Conservation (phyloP, 768 basidiomycete genomes). For the Lactarius trivialis region DNA sequence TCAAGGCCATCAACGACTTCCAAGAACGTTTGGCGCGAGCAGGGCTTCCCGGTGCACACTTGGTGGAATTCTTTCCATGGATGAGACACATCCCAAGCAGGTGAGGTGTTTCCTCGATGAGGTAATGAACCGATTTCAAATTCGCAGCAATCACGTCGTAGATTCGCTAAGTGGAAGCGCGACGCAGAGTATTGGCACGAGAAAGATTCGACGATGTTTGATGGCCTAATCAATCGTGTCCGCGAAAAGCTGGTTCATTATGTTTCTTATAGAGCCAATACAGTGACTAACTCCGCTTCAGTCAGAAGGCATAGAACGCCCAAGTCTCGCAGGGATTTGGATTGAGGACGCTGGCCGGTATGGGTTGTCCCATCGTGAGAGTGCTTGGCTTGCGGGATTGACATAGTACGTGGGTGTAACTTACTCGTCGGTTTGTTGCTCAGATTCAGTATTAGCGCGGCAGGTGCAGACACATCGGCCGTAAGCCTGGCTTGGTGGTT, state of each 20-base stretch:
- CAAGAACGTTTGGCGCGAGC: background rate
- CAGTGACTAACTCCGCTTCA: too few species aligned
- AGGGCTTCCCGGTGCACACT: too few species aligned
- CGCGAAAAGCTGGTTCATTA: background rate
- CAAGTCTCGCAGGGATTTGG: background rate
- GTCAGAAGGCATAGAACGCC: background rate
- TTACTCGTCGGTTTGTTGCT: background rate
- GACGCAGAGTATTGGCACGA: too few species aligned
- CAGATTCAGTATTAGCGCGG: background rate
- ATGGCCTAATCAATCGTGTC: background rate
- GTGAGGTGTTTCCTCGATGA: too few species aligned
- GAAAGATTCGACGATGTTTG: too few species aligned
- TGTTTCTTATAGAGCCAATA: background rate
- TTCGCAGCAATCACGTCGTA: too few species aligned
- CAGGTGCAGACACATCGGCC: background rate
- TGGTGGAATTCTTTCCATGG: too few species aligned
- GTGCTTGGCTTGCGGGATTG: background rate
- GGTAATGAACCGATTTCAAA: too few species aligned
- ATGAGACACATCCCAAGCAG: too few species aligned
- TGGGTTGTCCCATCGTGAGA: too few species aligned
- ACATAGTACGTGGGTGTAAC: background rate
- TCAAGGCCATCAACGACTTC: too few species aligned
- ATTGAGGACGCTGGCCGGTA: background rate
- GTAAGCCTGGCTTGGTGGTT: slow-evolving; percentile 3
- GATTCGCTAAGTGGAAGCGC: too few species aligned